Percentiles rank a stretch among this genome's conserved stretches.
Evolutionary conservation across 495 filamentous ascomycete genomes (phyloP).

Genomic region (Daldinia bambusicola): DNA sequence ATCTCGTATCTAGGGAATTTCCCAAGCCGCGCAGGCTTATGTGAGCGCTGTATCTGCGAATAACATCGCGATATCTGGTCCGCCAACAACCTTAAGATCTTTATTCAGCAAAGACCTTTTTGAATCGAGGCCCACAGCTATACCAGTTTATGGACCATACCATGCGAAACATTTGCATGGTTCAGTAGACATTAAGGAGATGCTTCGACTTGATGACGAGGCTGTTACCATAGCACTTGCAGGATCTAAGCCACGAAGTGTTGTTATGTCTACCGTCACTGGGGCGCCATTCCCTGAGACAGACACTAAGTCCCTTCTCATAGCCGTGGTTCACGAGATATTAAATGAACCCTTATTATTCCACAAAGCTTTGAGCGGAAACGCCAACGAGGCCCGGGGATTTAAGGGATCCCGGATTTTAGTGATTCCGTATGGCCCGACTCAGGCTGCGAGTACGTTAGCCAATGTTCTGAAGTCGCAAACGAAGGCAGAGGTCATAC

Average conservation of each 20-base stretch:
- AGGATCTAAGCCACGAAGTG: conserved; percentile 60
- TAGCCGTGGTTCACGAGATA: conserved; percentile 66
- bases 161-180: conserved; percentile 81
- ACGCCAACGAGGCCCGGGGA: conserved; percentile 53
- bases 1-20: conserved; percentile 59
- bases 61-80: conserved; percentile 81
- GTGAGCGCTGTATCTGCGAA: conserved; percentile 76
- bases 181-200: conserved; percentile 66
- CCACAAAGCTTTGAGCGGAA: conserved; percentile 66
- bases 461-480: conserved; percentile 52
- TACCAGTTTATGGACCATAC: conserved; percentile 82
- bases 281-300: conserved; percentile 58
- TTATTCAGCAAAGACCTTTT: conserved; percentile 67
- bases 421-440: conserved; percentile 66
- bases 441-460: conserved; percentile 57
- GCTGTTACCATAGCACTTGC: conserved; percentile 53
- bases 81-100: conserved; percentile 68
- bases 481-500: conserved; percentile 54
- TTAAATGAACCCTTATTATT: conserved; percentile 68
- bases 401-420: conserved; percentile 57
- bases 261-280: conserved; percentile 67
- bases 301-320: conserved; percentile 62
- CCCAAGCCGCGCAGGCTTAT: conserved; percentile 71
- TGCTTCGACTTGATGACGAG: conserved; percentile 61
- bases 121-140: conserved; percentile 66